phyloP scores from a whole-genome alignment of 1,284 basidiomycete species.

The Heterobasidion irregulare region DNA sequence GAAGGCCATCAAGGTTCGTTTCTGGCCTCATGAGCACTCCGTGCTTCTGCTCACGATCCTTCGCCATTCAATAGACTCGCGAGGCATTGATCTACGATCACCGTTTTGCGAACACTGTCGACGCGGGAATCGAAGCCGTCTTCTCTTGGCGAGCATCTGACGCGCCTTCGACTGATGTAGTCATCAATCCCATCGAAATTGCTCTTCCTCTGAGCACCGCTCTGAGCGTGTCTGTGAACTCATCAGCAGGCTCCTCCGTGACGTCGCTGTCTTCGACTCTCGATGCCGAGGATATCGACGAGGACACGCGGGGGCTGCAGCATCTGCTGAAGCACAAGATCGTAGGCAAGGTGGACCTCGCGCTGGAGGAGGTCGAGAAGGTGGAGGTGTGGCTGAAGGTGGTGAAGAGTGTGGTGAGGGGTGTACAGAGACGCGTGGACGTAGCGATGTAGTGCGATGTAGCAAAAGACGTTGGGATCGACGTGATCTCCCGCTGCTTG shows the following conservation, averaged over 20 bases:
- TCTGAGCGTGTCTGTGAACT: neutral
- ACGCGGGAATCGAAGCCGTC: constrained; percentile 2
- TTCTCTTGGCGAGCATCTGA: neutral
- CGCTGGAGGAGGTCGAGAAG: constrained; percentile 59
- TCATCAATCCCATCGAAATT: neutral
- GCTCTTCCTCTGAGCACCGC: neutral
- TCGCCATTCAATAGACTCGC: constrained; percentile 2
- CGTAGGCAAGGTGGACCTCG: constrained; percentile 42
- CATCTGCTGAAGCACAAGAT: constrained; percentile 56
- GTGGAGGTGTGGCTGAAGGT: constrained; percentile 49
- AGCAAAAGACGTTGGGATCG: neutral
- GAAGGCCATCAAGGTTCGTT: constrained; percentile 7
- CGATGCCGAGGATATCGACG: constrained; percentile 32
- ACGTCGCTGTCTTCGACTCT: constrained; percentile 17
- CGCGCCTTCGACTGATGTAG: neutral
- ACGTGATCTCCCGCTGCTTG: neutral
- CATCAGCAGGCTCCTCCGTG: neutral
- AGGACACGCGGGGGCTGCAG: constrained; percentile 49
- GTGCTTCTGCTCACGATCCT: neutral
- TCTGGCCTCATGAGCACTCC: neutral
- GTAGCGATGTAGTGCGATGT: constrained; percentile 1
- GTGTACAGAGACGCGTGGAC: constrained; percentile 35
- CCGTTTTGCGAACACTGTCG: constrained; percentile 2
- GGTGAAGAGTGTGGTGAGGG: constrained; percentile 51
- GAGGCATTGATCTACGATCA: constrained; percentile 7